Base-by-base conservation (phyloP, 352 stramenopile genomes). In the Phytophthora macrochlamydospora region DNA sequence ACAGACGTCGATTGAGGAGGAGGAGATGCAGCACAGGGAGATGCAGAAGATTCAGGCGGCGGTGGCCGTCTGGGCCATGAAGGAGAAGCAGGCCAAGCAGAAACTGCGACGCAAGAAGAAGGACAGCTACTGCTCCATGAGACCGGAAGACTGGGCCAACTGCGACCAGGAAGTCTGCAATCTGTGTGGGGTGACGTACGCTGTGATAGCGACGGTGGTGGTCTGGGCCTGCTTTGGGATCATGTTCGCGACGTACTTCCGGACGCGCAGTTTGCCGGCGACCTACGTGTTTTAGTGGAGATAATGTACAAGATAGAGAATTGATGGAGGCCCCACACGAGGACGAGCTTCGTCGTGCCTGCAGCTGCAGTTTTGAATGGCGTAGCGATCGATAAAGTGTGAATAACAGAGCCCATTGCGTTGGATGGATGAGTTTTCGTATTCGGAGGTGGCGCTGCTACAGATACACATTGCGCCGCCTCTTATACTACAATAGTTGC, bases 11-110 rank as follows among this genome's bases (percentile, higher is more conserved):
- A 67, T 87, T 42, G 79, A 90, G 35, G 79, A 91, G 38, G 67
- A 83, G 40, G 68, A 79, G 60, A 75, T 59, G 2, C 74, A 90
- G 64, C 76, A 78, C 57, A 51, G 53, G 4, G 81, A 92, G 65
- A 77, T 92, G 33, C 56, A 78, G 43, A 76, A 81, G 59, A 75
- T 90, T 3, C 83, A 92, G 51, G 58, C 64, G 18, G 80, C 74
- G 0, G 78, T 92, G 18, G 73, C 76, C 0, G 76, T 69, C 33
- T 92, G 76, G 76, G 73, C 81, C 1, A 31, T 64, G 5, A 83
- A 84, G 56, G 81, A 91, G 58, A 77, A 76, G 7, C 69, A 75
- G 28, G 69, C 69, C 18, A 76, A 74, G 44, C 59, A 65, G 42
- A 64, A 79, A 52, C 63, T 87, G 49, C 64, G 65, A 32, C 44